Base-by-base conservation (phyloP, 2,329 filamentous ascomycete species). In the Rhynchosporium agropyri region DNA sequence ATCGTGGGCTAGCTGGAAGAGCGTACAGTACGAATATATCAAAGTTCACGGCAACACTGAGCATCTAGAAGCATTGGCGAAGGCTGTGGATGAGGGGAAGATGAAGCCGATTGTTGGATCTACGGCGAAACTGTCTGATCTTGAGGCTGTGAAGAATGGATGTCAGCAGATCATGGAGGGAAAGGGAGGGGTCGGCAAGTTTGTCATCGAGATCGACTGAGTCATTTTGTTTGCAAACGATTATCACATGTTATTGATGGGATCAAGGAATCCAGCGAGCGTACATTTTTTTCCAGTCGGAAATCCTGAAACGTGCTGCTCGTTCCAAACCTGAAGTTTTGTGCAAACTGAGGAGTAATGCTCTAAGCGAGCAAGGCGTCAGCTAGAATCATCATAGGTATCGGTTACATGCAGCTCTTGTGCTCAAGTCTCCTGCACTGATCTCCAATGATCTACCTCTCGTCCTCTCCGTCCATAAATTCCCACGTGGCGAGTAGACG, bases 151-250 rank as follows among this genome's bases (percentile, higher is more conserved):
- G 9, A 72, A 70, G 59, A 69, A 74, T 58, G 77, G 74, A 5
- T 78, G 77, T 63, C 66, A 74, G 53, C 67, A 76, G 59, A 70
- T 77, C 33, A 75, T 75, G 57, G 71, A 73, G 38, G 75, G 71
- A 12, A 77, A 77, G 57, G 78, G 78, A 1, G 78, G 76, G 1
- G 53, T 79, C 38, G 78, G 78, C 12, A 80, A 79, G 67, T 71
- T 75, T 56, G 76, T 80, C 4, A 73, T 79, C 55, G 69, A 72
- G 60, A 70, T 77, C 45, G 66, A 61, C n/a, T 57, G 45, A 49
- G 20, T 40, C 13, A 45, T 20, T 29, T 13, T 2, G 31, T 7
- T 12, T 9, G 28, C 38, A 42, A 13, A 13, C 5, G 2, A 33
- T 40, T 36, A 15, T 12, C 15, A 51, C 48, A 31, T 51, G 6